phyloP scores from a whole-genome alignment of 106 monocot genomes.

The Phalaenopsis aphrodite region DNA sequence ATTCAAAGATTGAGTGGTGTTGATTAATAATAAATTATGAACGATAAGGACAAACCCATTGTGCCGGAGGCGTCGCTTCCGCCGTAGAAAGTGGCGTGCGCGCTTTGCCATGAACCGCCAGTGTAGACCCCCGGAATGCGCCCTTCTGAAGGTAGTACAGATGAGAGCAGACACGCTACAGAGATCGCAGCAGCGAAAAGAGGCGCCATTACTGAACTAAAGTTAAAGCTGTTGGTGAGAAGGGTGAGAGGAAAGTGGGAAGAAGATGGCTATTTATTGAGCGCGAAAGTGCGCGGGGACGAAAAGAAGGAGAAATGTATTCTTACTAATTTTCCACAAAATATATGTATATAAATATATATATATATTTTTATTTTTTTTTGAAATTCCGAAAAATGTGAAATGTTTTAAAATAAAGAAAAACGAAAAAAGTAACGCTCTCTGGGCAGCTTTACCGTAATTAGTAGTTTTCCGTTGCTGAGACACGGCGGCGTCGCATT shows the following conservation, averaged over 20 bases:
- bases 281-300: neutral
- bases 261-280: neutral
- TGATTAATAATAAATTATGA: neutral
- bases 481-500: too few species aligned
- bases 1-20: neutral
- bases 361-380: neutral
- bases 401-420: neutral
- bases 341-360: too few species aligned
- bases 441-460: too few species aligned
- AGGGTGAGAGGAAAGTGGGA: neutral
- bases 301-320: neutral
- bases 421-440: too few species aligned
- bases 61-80: conserved; percentile 93
- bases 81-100: conserved; percentile 94
- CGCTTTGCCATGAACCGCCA: conserved; percentile 58
- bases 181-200: conserved; percentile 5
- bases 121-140: conserved; percentile 68
- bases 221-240: too few species aligned
- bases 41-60: conserved; percentile 41
- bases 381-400: neutral
- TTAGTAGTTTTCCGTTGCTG: too few species aligned
- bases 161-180: conserved; percentile 8
- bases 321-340: neutral
- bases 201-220: conserved; percentile 11
- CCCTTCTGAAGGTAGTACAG: conserved; percentile 10